These are phyloP conservation scores for Pythium utonaiense DNA, from an alignment of 352 stramenopile species.

Conservation along the genomic window DNA sequence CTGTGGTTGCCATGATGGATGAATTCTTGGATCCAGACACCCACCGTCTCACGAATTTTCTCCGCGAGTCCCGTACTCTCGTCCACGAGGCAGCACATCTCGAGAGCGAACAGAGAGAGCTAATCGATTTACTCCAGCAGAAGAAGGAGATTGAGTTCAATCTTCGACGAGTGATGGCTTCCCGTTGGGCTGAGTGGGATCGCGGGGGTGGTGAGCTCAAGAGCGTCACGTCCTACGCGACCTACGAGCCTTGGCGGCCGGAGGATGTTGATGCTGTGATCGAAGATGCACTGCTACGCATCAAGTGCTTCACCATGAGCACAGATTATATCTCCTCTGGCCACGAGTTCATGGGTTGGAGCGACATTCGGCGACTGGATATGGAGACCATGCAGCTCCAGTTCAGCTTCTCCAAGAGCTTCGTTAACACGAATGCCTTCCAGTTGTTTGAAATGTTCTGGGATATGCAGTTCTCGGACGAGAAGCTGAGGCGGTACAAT, in stretches of 20 bases:
- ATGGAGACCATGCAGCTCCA: conserved; percentile 1
- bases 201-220: not conserved
- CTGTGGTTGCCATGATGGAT: not conserved
- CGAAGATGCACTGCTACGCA: not conserved
- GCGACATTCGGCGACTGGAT: conserved; percentile 11
- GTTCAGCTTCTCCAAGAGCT: conserved; percentile 17
- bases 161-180: not conserved
- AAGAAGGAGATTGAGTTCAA: not conserved
- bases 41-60: not conserved
- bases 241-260: not conserved
- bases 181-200: not conserved
- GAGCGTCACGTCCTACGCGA: not conserved
- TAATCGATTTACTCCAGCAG: not conserved
- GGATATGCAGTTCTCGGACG: conserved; percentile 15
- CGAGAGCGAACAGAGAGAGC: not conserved
- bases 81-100: not conserved
- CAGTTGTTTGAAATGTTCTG: conserved; percentile 13
- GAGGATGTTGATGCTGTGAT: not conserved
- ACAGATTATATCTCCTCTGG: conserved; percentile 1
- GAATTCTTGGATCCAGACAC: not conserved
- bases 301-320: conserved; percentile 2
- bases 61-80: not conserved
- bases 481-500: conserved; percentile 10
- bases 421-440: conserved; percentile 5
- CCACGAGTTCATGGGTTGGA: conserved; percentile 17